phyloP scores from a whole-genome alignment of 768 basidiomycete genomes.

The Termitomyces sp. region DNA sequence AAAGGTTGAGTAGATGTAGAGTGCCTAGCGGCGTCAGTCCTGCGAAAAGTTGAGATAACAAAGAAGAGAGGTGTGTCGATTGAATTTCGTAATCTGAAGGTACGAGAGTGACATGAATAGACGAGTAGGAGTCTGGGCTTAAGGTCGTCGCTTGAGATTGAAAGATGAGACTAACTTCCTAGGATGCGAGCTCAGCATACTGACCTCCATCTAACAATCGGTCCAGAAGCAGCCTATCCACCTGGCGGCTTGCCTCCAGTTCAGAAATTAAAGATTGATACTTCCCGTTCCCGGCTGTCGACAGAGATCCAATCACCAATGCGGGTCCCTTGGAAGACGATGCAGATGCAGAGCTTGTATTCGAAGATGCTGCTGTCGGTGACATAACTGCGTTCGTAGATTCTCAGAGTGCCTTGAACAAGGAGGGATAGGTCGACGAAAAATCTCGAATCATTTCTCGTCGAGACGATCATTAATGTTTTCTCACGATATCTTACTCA shows the following conservation, averaged over 20 bases:
- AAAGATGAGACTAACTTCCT: slow-evolving; percentile 7
- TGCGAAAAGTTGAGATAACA: slow-evolving; percentile 56
- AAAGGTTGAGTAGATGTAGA: slow-evolving; percentile 57
- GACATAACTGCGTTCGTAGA: slow-evolving; percentile 38
- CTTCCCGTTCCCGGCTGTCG: slow-evolving; percentile 73
- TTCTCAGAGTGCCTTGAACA: not conserved
- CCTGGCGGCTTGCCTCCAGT: slow-evolving; percentile 46
- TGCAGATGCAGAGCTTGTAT: slow-evolving; percentile 17
- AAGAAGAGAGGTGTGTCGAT: slow-evolving; percentile 41
- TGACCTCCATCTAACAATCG: slow-evolving; percentile 82
- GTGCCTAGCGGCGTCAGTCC: slow-evolving; percentile 66
- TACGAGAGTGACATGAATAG: slow-evolving; percentile 65
- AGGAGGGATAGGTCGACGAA: not conserved
- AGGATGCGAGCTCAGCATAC: slow-evolving; percentile 32
- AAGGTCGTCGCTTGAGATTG: slow-evolving; percentile 50
- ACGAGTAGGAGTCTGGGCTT: slow-evolving; percentile 48
- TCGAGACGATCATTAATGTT: not conserved
- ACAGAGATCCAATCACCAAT: slow-evolving; percentile 73
- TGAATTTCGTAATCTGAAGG: slow-evolving; percentile 57
- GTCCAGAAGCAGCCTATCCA: slow-evolving; percentile 81
- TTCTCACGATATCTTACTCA: slow-evolving; percentile 9
- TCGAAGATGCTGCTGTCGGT: slow-evolving; percentile 49
- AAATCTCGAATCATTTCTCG: not conserved
- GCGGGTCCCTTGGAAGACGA: slow-evolving; percentile 39
- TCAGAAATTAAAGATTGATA: slow-evolving; percentile 68